Evolutionary conservation across 2,329 filamentous ascomycete species (phyloP).

Genomic region (Blastomyces percursus): DNA sequence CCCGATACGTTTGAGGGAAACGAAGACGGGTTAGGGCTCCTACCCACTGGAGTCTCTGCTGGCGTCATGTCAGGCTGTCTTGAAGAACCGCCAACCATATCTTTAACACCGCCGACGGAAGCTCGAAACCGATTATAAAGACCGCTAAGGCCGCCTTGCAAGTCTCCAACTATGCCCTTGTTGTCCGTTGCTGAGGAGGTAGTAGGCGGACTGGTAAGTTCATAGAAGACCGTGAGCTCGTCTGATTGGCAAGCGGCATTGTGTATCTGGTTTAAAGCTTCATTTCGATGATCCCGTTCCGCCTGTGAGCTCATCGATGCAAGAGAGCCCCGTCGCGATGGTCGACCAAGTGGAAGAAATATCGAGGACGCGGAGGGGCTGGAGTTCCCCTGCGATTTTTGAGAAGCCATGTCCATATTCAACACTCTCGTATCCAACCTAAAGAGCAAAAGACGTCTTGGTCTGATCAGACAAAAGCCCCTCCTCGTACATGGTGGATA

Average conservation of each 20-base stretch:
- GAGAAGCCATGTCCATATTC: slow-evolving; percentile 25
- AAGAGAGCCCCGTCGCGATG: slow-evolving; percentile 36
- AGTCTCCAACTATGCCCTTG: slow-evolving; percentile 59
- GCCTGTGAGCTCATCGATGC: slow-evolving; percentile 43
- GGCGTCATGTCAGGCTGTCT: slow-evolving; percentile 23
- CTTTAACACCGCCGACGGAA: slow-evolving; percentile 61
- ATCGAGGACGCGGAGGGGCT: slow-evolving; percentile 37
- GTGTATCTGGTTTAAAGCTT: slow-evolving; percentile 78
- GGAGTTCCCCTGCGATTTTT: slow-evolving; percentile 27
- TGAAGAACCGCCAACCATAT: slow-evolving; percentile 33
- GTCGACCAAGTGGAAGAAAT: slow-evolving; percentile 34
- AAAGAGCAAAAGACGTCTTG: background rate
- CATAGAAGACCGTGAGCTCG: slow-evolving; percentile 83
- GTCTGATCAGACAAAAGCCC: background rate
- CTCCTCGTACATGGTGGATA: background rate
- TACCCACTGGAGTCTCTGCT: slow-evolving; percentile 19
- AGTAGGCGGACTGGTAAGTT: slow-evolving; percentile 59
- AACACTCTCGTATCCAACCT: background rate
- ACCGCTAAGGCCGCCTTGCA: slow-evolving; percentile 78
- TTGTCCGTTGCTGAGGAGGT: slow-evolving; percentile 51
- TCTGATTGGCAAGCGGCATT: slow-evolving; percentile 75
- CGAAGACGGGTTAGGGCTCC: slow-evolving; percentile 21
- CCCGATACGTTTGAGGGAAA: slow-evolving; percentile 19
- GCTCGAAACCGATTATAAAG: slow-evolving; percentile 77
- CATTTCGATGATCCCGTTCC: slow-evolving; percentile 64